These are phyloP conservation scores for Aureobasidium uvarum DNA, from an alignment of 2,329 filamentous ascomycete genomes.

Conservation along the genomic window DNA sequence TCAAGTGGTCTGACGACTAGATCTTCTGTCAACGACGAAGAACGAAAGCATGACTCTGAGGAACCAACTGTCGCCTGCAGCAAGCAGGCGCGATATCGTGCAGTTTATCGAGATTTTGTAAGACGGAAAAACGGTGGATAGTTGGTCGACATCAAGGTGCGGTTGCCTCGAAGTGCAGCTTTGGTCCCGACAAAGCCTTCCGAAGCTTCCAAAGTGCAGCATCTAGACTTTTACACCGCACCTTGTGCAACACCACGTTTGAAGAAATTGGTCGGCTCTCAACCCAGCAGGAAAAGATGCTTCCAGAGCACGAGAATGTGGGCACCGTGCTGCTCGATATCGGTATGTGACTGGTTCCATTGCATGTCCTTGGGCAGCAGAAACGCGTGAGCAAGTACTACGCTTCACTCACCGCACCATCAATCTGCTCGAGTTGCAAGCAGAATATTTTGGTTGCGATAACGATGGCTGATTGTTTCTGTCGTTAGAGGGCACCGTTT, in stretches of 20 bases:
- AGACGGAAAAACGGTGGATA: neutral
- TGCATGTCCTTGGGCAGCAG: neutral
- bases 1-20: neutral
- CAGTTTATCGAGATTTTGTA: neutral
- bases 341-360: conserved; percentile 33
- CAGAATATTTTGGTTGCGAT: neutral
- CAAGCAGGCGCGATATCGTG: neutral
- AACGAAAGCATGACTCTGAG: neutral
- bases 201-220: conserved; percentile 2
- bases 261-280: neutral
- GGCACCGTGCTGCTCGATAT: conserved; percentile 42
- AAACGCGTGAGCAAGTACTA: neutral
- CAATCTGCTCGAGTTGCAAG: neutral
- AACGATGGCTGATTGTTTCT: conserved; percentile 14
- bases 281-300: conserved; percentile 2
- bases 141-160: conserved; percentile 2
- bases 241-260: neutral
- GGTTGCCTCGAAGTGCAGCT: neutral
- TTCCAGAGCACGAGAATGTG: conserved; percentile 34
- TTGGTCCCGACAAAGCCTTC: conserved; percentile 15
- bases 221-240: conserved; percentile 23
- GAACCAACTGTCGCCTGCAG: neutral
- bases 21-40: neutral
- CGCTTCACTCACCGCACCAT: neutral
- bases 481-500: conserved; percentile 71